phyloP scores from a whole-genome alignment of 1,284 basidiomycete species.

The Boletellus dicymbophilus region DNA sequence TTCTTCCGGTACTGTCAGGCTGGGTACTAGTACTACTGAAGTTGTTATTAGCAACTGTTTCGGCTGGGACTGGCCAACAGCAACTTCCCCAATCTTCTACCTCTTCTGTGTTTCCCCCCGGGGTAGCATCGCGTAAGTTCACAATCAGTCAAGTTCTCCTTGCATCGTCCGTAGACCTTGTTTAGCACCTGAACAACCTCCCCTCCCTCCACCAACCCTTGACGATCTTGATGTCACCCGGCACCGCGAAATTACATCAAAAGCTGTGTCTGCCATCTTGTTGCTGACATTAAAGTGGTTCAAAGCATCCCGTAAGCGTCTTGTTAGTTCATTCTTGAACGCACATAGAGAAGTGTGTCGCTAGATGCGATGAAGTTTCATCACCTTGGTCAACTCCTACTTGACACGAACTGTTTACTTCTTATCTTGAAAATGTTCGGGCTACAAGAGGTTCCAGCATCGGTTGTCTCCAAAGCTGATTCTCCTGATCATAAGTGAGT shows the following conservation, averaged over 20 bases:
- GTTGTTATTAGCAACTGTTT: conserved; percentile 86
- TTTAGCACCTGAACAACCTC: conserved; percentile 62
- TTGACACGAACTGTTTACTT: conserved; percentile 95
- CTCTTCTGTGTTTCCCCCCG: conserved; percentile 67
- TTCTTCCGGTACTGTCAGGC: conserved; percentile 80
- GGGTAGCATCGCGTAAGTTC: conserved; percentile 65
- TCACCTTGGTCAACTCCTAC: conserved; percentile 90
- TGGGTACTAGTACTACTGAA: conserved; percentile 92
- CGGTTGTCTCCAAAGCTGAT: conserved; percentile 88
- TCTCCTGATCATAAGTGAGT: conserved; percentile 81
- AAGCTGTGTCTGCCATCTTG: conserved; percentile 95
- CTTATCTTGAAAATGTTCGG: conserved; percentile 99
- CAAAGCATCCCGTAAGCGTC: conserved; percentile 87
- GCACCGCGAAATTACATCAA: conserved; percentile 97
- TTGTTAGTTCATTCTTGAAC: not conserved
- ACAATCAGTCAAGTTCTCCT: not conserved
- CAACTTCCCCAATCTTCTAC: conserved; percentile 58
- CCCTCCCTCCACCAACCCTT: conserved; percentile 75
- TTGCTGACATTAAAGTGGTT: conserved; percentile 96
- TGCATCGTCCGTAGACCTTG: conserved; percentile 7
- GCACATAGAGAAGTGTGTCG: conserved; percentile 4
- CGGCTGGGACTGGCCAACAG: conserved; percentile 64
- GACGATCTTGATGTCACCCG: conserved; percentile 95
- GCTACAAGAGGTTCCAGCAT: conserved; percentile 85
- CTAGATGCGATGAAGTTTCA: conserved; percentile 98